phyloP scores from a whole-genome alignment of 345 rosid genomes.

The Eucalyptus pauciflora region DNA sequence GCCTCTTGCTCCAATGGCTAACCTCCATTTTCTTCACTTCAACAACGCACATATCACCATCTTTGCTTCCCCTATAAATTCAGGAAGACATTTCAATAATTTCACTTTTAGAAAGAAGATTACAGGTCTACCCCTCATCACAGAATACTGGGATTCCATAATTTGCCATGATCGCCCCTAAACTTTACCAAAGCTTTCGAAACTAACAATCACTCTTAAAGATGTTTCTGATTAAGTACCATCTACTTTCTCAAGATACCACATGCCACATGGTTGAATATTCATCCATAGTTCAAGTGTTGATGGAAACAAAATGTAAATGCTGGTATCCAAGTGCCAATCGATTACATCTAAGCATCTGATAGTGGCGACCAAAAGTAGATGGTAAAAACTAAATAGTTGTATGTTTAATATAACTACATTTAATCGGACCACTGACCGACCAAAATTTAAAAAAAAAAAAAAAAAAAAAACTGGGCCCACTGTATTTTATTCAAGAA shows the following conservation, averaged over 20 bases:
- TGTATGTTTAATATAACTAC: not conserved
- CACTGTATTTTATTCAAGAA: not conserved
- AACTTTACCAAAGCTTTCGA: not conserved
- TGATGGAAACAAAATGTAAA: not conserved
- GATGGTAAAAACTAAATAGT: not conserved
- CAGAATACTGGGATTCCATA: not conserved
- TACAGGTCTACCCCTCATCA: not conserved
- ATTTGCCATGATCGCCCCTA: not conserved
- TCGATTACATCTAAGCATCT: not conserved
- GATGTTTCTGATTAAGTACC: not conserved
- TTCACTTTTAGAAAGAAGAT: not conserved
- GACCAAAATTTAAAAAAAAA: not conserved
- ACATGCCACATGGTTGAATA: not conserved
- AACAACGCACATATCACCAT: constrained; percentile 76
- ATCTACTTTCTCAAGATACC: not conserved
- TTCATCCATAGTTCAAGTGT: not conserved
- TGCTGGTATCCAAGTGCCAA: not conserved
- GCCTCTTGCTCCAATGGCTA: constrained; percentile 82
- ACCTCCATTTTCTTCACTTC: constrained; percentile 91
- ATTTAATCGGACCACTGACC: not conserved
- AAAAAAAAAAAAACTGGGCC: too few species aligned
- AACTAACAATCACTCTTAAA: not conserved
- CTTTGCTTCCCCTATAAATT: constrained; percentile 68
- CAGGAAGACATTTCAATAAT: not conserved
- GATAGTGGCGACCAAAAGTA: not conserved